phyloP scores from a whole-genome alignment of 2,329 filamentous ascomycete genomes.

The Emergomyces orientalis region DNA sequence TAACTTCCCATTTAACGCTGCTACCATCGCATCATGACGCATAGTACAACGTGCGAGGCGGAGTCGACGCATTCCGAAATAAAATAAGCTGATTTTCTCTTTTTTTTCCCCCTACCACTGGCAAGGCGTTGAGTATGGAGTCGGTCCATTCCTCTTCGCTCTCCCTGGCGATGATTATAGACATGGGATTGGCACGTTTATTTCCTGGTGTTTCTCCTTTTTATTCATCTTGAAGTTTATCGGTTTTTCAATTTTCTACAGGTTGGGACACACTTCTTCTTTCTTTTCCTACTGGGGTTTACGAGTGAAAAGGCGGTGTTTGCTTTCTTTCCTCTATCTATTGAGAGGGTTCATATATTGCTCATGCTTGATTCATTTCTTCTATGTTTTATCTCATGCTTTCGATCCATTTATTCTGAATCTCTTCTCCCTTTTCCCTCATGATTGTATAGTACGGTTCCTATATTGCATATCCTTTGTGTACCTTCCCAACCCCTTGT shows the following conservation, averaged over 20 bases:
- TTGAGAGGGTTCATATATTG: constrained; percentile 1
- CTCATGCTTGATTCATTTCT: background rate
- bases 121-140: background rate
- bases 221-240: background rate
- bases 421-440: background rate
- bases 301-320: constrained; percentile 1
- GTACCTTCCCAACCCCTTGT: background rate
- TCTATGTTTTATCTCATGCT: background rate
- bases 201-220: background rate
- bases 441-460: background rate
- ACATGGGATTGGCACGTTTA: constrained; percentile 1
- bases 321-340: background rate
- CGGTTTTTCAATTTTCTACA: background rate
- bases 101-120: background rate
- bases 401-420: background rate
- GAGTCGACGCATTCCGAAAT: background rate
- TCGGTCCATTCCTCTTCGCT: background rate
- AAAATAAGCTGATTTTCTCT: background rate
- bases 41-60: background rate
- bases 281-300: background rate
- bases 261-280: background rate
- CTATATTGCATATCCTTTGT: background rate
- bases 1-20: background rate
- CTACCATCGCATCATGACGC: background rate
- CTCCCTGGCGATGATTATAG: background rate